Base-by-base conservation (phyloP, 768 basidiomycete genomes). In the Gautieria morchelliformis region DNA sequence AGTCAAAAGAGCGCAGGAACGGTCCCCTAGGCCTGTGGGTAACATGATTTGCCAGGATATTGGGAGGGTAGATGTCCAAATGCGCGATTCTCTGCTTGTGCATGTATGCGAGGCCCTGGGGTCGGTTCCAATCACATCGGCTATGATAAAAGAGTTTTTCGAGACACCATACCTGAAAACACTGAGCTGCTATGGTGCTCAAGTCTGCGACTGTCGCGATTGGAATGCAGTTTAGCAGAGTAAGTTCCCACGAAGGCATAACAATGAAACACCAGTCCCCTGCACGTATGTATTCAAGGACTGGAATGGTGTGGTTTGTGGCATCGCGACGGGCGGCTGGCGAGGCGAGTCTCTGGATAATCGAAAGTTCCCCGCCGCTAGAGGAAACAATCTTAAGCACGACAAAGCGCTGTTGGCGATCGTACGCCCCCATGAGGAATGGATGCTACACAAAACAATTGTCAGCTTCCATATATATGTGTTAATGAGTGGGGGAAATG, bases 201-300 rank as follows among this genome's bases (percentile, higher is more conserved):
- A 55, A 55, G 11, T 55, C 53, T 32, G 39, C 14, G 14, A 19
- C 24, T 27, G 32, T 14, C 19, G 45, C 9, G n/a, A 55, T 39
- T 19, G 53, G 53, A 45, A 45, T 39, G 30, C 39, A 55, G 14
- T 55, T 14, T 42, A 14, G 12, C 5, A 55, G 15, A 37, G 33
- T 53, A 15, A 53, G 40, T 40, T 53, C 52, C 52, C 52, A 53
- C 22, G 52, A 15, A 14, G 52, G 52, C 53, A 55, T 55, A 20
- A 55, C 41, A n/a, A 55, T 47, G 44, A 55, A 44, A 10, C 41
- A 46, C 27, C 42, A 42, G 17, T 55, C 53, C 6, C 53, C 53
- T 10, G 42, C 40, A 14, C 10, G 37, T 19, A 47, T 14, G 20
- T 55, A 32, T 45, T 24, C 53, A 24, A 55, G 48, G 14, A 55